Evolutionary conservation across 2,329 filamentous ascomycete species (phyloP).

Genomic region (Aspergillus sp.): DNA sequence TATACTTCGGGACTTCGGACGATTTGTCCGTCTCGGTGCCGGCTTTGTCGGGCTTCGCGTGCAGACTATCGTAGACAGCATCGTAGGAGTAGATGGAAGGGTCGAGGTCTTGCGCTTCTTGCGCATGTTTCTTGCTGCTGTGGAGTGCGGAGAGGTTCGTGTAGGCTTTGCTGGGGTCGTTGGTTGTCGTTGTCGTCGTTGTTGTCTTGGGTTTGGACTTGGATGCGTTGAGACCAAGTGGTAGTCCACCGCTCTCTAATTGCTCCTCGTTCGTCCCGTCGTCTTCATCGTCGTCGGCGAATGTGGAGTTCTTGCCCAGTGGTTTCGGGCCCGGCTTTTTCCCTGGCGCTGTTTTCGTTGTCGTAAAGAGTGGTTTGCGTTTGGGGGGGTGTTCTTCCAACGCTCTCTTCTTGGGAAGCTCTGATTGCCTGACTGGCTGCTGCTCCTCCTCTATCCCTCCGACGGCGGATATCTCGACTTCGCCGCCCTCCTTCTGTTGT

Average conservation of each 20-base stretch:
- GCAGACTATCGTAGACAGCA: conserved; percentile 42
- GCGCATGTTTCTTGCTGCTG: conserved; percentile 38
- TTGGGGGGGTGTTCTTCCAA: conserved; percentile 14
- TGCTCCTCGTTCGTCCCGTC: conserved; percentile 10
- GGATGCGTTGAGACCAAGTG: conserved; percentile 18
- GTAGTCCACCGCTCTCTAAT: conserved; percentile 12
- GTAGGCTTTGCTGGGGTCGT: conserved; percentile 21
- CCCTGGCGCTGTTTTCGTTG: conserved; percentile 23
- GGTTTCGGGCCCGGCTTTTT: conserved; percentile 24
- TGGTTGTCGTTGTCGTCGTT: not conserved
- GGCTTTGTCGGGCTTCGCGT: conserved; percentile 27
- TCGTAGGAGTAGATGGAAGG: conserved; percentile 45
- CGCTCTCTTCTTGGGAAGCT: conserved; percentile 9
- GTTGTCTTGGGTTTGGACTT: conserved; percentile 5
- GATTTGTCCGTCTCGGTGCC: conserved; percentile 14
- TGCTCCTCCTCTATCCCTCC: conserved; percentile 29
- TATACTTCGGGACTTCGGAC: conserved; percentile 47
- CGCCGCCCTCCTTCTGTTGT: conserved; percentile 10
- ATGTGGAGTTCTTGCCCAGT: conserved; percentile 29
- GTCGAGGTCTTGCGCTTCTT: conserved; percentile 38
- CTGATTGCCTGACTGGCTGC: conserved; percentile 11
- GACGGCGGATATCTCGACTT: conserved; percentile 31
- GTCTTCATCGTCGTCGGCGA: conserved; percentile 30
- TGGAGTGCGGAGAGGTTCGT: conserved; percentile 41
- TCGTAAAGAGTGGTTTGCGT: conserved; percentile 7